Evolutionary conservation across 345 rosid species (phyloP), one percentile per base, ranked within the genome.

Genomic region (Kernera saxatilis): DNA sequence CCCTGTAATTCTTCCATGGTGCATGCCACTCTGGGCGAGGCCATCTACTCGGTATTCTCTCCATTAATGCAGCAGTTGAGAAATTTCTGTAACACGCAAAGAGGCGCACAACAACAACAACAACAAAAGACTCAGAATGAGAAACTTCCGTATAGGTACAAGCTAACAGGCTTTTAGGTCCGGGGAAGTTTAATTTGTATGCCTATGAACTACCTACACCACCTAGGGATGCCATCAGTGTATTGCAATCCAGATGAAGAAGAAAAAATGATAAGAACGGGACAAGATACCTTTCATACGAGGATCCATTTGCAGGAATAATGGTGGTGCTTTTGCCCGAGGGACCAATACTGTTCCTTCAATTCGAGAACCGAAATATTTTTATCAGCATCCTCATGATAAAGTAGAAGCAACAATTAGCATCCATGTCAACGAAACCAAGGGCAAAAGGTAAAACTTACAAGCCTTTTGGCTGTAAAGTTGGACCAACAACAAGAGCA

Each of bases 1-100:
- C 99, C 92, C 99, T 84, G 78, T 95, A 95, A 83, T 87, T 89
- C 85, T 92, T 95, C 99, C 99, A 95, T 62, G 99, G 98, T 58
- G 96, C 78, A 84, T 78, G 99, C 99, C 99, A 95, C 27, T 73
- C 84, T 29, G 99, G 99, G 67, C 92, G 98, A 0, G 99, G 99
- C 99, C 99, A 95, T 81, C 79, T 85, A 81, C 98, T 92, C 17
- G 97, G 97, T 54, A 95, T 87, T 81, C 99, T 90, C 78, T 95
- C 99, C 81, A 90, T 90, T 76, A 94, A 56, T 17, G 98, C 99
- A 46, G 97, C 77, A 36, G 92, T 94, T 46, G 97, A 88, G 1
- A 65, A 77, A 67, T 83, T 91, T 83, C 99, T 94, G 75, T 13
- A 18, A 63, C 59, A 73, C 23, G 37, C 22, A 52, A 17, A 25